phyloP scores from a whole-genome alignment of 2,329 filamentous ascomycete species.

The Neonectria sp. region DNA sequence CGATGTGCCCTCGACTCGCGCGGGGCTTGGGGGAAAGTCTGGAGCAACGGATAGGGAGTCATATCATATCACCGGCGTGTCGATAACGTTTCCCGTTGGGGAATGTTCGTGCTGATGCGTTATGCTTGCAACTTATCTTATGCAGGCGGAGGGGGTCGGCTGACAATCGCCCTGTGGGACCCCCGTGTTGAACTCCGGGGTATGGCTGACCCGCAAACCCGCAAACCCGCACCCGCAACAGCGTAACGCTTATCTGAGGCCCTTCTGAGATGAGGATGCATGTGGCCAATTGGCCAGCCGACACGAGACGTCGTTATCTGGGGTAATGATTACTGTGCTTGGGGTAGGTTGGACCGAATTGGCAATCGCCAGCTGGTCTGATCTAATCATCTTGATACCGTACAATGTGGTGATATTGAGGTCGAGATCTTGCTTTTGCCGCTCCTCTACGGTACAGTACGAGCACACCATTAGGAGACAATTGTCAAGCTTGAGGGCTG shows the following conservation, averaged over 20 bases:
- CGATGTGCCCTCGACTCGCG: conserved; percentile 13
- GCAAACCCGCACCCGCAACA: conserved; percentile 2
- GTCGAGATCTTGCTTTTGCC: background rate
- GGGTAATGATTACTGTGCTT: background rate
- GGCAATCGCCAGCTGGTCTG: background rate
- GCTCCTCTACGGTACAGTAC: background rate
- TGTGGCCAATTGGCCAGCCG: conserved; percentile 21
- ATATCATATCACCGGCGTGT: conserved; percentile 9
- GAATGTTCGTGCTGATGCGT: background rate
- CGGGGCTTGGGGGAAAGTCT: background rate
- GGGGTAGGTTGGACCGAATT: background rate
- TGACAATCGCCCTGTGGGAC: conserved; percentile 1
- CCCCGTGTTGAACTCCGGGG: background rate
- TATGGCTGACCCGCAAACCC: conserved; percentile 8
- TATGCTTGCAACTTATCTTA: background rate
- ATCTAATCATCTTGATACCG: background rate
- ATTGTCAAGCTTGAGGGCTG: too few relatives aligned
- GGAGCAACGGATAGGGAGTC: conserved; percentile 9
- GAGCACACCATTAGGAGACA: background rate
- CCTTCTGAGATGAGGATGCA: conserved; percentile 2
- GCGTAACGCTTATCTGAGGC: conserved; percentile 20
- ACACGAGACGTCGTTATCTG: background rate
- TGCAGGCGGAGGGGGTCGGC: conserved; percentile 8
- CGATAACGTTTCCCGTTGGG: background rate
- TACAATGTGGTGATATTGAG: background rate